Percentiles rank a stretch among this genome's conserved stretches.
Evolutionary conservation across 768 basidiomycete species (phyloP).

Genomic region (Collybia mongolica): DNA sequence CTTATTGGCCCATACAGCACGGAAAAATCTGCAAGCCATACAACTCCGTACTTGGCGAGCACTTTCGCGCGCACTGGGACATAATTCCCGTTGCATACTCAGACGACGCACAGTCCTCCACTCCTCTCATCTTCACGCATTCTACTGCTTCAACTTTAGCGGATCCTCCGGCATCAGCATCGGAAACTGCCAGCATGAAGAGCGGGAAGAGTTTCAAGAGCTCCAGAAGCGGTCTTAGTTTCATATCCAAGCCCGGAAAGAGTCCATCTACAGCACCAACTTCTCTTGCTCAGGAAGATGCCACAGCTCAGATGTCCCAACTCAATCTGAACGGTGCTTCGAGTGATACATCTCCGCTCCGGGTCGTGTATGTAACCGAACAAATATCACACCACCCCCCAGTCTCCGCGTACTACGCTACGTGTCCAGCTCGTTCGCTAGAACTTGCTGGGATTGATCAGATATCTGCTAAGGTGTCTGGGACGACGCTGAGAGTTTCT

Average conservation of each 20-base stretch:
- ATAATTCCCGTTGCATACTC: constrained; percentile 60
- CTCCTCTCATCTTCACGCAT: constrained; percentile 39
- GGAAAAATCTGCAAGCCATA: constrained; percentile 95
- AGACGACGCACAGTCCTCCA: constrained; percentile 44
- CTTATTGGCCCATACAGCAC: constrained; percentile 43
- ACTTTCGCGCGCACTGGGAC: constrained; percentile 89
- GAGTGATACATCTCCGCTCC: constrained; percentile 22
- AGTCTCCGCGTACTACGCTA: constrained; percentile 79
- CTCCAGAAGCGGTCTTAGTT: constrained; percentile 54
- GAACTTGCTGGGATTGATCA: constrained; percentile 86
- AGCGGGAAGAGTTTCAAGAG: constrained; percentile 64
- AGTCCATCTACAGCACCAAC: constrained; percentile 57
- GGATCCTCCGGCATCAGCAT: constrained; percentile 16
- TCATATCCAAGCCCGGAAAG: constrained; percentile 49
- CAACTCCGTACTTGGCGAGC: constrained; percentile 85
- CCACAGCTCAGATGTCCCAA: constrained; percentile 58
- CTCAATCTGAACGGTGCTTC: constrained; percentile 43
- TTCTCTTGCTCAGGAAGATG: constrained; percentile 39
- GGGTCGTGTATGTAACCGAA: constrained; percentile 84
- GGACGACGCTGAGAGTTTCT: constrained; percentile 77
- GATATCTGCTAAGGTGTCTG: constrained; percentile 89
- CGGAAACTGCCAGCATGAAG: constrained; percentile 58
- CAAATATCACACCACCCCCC: constrained; percentile 98
- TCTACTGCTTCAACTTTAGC: constrained; percentile 21
- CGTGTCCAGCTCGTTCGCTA: constrained; percentile 71